phyloP scores from a whole-genome alignment of 2,329 filamentous ascomycete species.

The Myotisia sp. region DNA sequence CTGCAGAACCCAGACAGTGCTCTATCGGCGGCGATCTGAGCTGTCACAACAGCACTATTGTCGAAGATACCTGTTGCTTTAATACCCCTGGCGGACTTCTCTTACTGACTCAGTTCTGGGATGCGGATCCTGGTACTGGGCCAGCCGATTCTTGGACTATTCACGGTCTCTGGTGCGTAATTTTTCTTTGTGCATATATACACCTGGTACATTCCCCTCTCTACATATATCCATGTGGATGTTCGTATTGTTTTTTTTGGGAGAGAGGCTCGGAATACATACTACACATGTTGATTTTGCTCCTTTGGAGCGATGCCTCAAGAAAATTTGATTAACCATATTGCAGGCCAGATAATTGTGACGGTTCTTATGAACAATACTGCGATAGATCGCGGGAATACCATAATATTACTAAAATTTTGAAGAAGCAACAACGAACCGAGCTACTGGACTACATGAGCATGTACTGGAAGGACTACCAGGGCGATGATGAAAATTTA shows the following conservation, averaged over 20 bases:
- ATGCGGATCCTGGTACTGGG: constrained; percentile 40
- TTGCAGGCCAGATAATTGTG: constrained; percentile 38
- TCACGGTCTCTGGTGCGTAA: constrained; percentile 40
- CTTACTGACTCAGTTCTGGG: constrained; percentile 48
- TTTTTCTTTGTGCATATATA: constrained; percentile 7
- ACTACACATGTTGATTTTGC: constrained; percentile 2
- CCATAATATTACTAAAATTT: constrained; percentile 43
- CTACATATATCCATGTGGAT: too few relatives aligned
- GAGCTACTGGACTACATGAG: constrained; percentile 44
- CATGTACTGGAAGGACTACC: constrained; percentile 46
- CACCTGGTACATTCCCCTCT: too few relatives aligned
- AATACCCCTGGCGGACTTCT: constrained; percentile 44
- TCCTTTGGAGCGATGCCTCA: too few relatives aligned
- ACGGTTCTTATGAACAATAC: constrained; percentile 42
- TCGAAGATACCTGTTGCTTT: constrained; percentile 43
- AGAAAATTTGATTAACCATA: background rate
- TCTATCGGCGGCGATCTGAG: constrained; percentile 33
- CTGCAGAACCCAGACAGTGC: constrained; percentile 16
- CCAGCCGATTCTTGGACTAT: constrained; percentile 45
- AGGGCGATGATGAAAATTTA: constrained; percentile 41
- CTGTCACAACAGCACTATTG: constrained; percentile 40
- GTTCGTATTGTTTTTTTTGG: too few relatives aligned
- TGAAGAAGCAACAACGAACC: constrained; percentile 35
- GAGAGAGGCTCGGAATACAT: background rate
- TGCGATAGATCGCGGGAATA: constrained; percentile 43